Evolutionary conservation across 495 filamentous ascomycete species (phyloP), one percentile per base, ranked within the genome.

Genomic region (Pyronema omphalodes): DNA sequence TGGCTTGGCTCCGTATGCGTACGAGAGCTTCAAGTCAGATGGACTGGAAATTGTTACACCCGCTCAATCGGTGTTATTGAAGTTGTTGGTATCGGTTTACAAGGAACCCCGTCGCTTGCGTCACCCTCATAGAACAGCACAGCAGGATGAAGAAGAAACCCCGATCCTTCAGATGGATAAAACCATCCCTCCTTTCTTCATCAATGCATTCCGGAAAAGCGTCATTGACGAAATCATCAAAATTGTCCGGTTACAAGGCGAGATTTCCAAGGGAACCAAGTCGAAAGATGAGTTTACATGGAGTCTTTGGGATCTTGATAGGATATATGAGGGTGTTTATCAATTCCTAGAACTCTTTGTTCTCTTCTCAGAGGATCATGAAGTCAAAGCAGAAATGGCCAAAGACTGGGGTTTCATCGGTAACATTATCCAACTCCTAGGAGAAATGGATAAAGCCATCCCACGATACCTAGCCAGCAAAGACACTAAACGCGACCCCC

Each of bases 261-360:
- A 83, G 52, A 86, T 86, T 51, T 73, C 78, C 18, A 72, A 71
- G 14, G 77, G 77, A 19, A 67, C 71, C 48, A 76, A 80, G 9
- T 67, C 75, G n/a, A 78, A 80, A 0, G 83, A 86, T 55, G 79
- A 81, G 57, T 86, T 86, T 59, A 81, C 83, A 9, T 71, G 84
- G n/a, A 85, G 84, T 53, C 67, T 86, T 9, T 86, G 82, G 82
- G 82, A 86, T 58, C 82, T 86, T 75, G 82, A 86, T 60, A 70
- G 82, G 33, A 82, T 65, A 43, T 66, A 66, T 44, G 63, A 86
- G 59, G 82, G 82, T 37, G 76, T 86, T 33, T 86, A 86, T 56
- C 83, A 86, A 60, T 85, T 83, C 65, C 70, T 86, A 8, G 82
- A 86, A 58, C 81, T 86, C 62, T 81, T 86, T 58, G 82, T 83